Evolutionary conservation across 2,329 filamentous ascomycete genomes (phyloP), one percentile per base, ranked within the genome.

Genomic region (Penicillium capsulatum): DNA sequence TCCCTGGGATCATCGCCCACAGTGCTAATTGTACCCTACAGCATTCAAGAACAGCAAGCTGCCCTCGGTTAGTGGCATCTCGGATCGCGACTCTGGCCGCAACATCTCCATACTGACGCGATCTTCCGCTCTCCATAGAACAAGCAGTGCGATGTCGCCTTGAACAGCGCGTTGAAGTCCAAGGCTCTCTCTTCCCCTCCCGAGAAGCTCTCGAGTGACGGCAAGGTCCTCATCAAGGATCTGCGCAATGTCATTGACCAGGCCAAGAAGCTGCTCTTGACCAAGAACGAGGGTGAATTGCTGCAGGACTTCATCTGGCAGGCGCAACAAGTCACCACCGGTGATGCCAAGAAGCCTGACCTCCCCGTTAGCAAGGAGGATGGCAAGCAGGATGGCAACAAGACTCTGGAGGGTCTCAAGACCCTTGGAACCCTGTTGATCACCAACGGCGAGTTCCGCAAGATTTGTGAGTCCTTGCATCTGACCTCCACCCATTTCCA

Each of bases 231-330:
- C 2, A 79, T 96, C 3, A 70, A 72, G 29, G 91, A 97, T 53
- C 69, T 92, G 40, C 81, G 80, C 45, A 75, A 86, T 38, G 87
- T 95, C 36, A 81, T 98, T 31, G 79, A 84, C 57, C 79, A 92
- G 63, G 84, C 91, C 42, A 94, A 96, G 73, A 69, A 81, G 41
- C 76, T 98, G 9, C 71, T 97, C 7, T 74, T 98, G 17, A 85
- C 84, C 69, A 98, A 97, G 77, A 98, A 98, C 62, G 79, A 95
- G 44, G 92, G 90, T 60, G 89, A 98, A 58, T 70, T 97, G 42
- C 72, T 98, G 14, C 92, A 98, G 62, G 90, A 98, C 58, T 97
- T 98, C 67, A 87, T 97, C 67, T 98, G 86, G 84, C 86, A 95
- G 62, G 90, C 89, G 0, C 81, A 88, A 60, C 77, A 85, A 32